A percentile compares a stretch with the other conserved stretches of the same genome.
These are phyloP conservation scores for Schizochytrium sp. DNA, from an alignment of 108 stramenopile species.

Conservation along the genomic window DNA sequence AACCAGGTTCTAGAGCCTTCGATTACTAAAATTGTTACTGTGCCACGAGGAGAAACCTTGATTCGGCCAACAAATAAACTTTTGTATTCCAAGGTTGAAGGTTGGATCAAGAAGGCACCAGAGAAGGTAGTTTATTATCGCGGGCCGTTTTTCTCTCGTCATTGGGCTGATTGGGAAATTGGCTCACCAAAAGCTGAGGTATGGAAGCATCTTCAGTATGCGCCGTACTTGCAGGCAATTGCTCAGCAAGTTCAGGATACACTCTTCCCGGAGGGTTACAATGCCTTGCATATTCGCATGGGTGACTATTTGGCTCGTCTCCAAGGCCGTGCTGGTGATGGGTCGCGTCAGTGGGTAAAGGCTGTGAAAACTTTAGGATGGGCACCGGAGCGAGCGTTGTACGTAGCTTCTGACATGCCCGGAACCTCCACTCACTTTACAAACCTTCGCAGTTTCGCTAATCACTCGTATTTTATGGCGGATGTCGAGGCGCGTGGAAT, in stretches of 20 bases:
- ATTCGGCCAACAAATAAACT: background rate
- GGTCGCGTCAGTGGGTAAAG: constrained; percentile 20
- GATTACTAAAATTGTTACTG: background rate
- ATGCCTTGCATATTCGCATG: constrained; percentile 40
- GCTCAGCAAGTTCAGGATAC: background rate
- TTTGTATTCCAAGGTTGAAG: background rate
- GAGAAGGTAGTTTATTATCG: background rate
- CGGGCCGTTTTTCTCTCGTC: constrained; percentile 31
- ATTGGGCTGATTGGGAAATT: constrained; percentile 13
- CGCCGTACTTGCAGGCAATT: background rate
- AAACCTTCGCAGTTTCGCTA: background rate
- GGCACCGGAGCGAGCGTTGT: background rate
- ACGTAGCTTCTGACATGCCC: constrained; percentile 30
- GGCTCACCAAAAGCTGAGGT: background rate
- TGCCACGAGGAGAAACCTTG: background rate
- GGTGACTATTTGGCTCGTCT: constrained; percentile 31
- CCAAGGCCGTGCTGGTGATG: background rate
- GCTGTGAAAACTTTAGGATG: background rate
- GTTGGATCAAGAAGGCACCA: background rate
- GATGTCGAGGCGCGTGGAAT: background rate
- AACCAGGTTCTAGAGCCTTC: background rate
- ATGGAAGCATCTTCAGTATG: constrained; percentile 21
- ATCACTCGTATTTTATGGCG: background rate
- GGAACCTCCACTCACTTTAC: background rate
- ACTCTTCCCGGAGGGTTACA: constrained; percentile 30